Conservation (phyloP, 129 eudicot genomes). For the Scalesia atractyloides region DNA sequence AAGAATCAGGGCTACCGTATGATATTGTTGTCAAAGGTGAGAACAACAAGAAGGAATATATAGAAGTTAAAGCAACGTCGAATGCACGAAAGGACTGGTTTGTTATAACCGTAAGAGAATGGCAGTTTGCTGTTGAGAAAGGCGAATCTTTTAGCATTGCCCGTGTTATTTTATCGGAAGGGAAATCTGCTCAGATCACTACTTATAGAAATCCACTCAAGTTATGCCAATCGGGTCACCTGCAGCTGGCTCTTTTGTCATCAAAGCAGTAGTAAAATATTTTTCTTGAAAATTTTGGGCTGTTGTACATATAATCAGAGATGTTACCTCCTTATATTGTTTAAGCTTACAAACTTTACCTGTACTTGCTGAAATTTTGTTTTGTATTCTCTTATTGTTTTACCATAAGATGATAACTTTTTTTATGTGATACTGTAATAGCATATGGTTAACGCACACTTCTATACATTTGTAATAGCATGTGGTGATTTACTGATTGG, state of each 20-base stretch:
- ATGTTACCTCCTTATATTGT: neutral
- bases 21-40: conserved; percentile 51
- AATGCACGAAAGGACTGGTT: conserved; percentile 64
- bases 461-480: too few relatives aligned
- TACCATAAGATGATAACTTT: neutral
- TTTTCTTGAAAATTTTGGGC: neutral
- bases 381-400: neutral
- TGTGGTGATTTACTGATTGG: too few relatives aligned
- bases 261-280: conserved; percentile 30
- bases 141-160: conserved; percentile 76
- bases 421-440: too few relatives aligned
- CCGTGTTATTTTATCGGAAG: conserved; percentile 45
- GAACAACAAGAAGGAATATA: conserved; percentile 48
- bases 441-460: too few relatives aligned
- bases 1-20: conserved; percentile 70
- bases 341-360: conserved; percentile 9
- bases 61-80: conserved; percentile 75
- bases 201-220: conserved; percentile 58
- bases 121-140: conserved; percentile 73
- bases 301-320: conserved; percentile 3
- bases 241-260: conserved; percentile 53
- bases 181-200: conserved; percentile 45
- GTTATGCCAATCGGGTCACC: conserved; percentile 56
- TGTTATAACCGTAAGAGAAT: conserved; percentile 54
- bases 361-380: neutral